Percentiles rank a stretch among this genome's conserved stretches.
These are phyloP conservation scores for Solanum piurae DNA, from an alignment of 257 asterid species.

Conservation along the genomic window DNA sequence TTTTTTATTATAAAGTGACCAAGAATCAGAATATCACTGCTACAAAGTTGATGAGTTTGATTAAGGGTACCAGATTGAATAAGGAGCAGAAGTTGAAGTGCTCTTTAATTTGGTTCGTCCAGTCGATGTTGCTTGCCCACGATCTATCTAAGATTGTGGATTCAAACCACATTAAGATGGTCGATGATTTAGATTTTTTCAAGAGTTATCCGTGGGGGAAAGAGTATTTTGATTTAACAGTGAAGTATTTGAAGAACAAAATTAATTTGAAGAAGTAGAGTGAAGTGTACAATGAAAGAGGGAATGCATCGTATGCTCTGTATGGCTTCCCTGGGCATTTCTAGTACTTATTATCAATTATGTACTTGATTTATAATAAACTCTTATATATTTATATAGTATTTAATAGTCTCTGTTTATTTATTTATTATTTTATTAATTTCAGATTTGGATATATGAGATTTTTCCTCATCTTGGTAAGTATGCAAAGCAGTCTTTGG, in stretches of 20 bases:
- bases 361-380: neutral
- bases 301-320: neutral
- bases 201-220: neutral
- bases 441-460: neutral
- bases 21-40: neutral
- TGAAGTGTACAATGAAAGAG: neutral
- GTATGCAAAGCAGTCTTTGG: neutral
- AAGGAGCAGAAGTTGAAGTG: neutral
- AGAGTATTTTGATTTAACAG: too few species aligned
- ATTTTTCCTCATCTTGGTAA: neutral
- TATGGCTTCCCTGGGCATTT: neutral
- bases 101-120: neutral
- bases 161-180: neutral
- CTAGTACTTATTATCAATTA: neutral
- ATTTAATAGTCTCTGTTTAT: too few species aligned
- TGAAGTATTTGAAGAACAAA: neutral
- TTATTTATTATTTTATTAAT: too few species aligned
- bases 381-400: neutral
- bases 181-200: neutral
- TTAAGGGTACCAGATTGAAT: neutral
- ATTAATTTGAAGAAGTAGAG: neutral
- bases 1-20: neutral
- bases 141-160: neutral
- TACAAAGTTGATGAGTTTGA: neutral
- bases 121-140: neutral